phyloP scores from a whole-genome alignment of 225 moss, liverwort and hornwort genomes.

The Polytrichum commune region DNA sequence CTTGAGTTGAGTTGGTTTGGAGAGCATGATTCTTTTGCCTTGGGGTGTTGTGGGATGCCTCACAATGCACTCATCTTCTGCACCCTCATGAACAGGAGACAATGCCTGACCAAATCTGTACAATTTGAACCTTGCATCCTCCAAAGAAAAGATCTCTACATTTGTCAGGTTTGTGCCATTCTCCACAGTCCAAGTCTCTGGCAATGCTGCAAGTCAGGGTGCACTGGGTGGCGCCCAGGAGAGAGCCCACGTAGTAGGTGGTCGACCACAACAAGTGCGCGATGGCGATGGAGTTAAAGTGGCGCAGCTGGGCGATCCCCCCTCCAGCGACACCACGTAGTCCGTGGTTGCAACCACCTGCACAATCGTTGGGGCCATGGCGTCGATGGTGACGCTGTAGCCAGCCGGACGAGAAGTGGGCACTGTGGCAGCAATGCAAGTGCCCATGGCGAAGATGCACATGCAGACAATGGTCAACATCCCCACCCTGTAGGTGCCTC shows the following conservation, averaged over 20 bases:
- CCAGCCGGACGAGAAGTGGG: slow-evolving; percentile 10
- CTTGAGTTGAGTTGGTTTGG: no score
- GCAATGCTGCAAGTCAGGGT: slow-evolving; percentile 2
- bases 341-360: slow-evolving; percentile 4
- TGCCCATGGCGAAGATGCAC: background rate
- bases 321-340: slow-evolving; percentile 30
- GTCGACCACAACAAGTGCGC: slow-evolving; percentile 34
- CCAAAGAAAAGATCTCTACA: no score
- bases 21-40: no score
- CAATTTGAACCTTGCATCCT: no score
- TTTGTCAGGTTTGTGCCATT: no score
- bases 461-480: no score
- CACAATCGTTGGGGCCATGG: background rate
- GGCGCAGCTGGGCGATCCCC: slow-evolving; percentile 21
- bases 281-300: slow-evolving; percentile 12
- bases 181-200: no score
- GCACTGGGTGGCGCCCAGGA: slow-evolving; percentile 16
- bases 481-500: no score
- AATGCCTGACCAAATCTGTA: no score
- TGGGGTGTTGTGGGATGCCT: no score
- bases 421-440: background rate
- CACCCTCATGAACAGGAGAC: no score
- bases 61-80: no score
- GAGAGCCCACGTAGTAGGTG: slow-evolving; percentile 40
- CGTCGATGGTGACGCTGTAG: slow-evolving; percentile 3